Base-by-base conservation (phyloP, 2,329 filamentous ascomycete species). In the Hypoxylon sp. region DNA sequence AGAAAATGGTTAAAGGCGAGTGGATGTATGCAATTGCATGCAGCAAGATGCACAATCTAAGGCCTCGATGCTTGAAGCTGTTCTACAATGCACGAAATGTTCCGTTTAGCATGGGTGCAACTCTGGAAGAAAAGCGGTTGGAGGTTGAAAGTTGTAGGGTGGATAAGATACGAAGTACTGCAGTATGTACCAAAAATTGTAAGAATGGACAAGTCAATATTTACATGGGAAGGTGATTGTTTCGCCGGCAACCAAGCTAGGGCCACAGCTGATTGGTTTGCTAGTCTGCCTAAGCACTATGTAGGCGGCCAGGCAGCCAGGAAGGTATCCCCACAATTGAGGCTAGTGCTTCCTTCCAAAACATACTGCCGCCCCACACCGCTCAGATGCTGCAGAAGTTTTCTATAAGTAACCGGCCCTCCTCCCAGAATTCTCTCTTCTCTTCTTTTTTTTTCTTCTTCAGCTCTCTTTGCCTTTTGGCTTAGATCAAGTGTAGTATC, bases 401-500 rank as follows among this genome's bases (percentile, higher is more conserved):
- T 41, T 41, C 7, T 41, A 46, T 46, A 54, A 46, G 41, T 1
- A 11, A 41, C 13, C 48, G 59, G 48, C 46, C n/a, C 6, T 4
- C 22, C 24, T 46, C 30, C 37, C 39, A 7, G 1, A 37, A 51
- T 44, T 61, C 47, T 41, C 7, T 32, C 44, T 51, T 15, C 34
- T 50, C 19, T 55, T 50, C 19, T 55, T 44, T 61, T 56, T 46
- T 30, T 61, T 56, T 61, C 54, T 50, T 64, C 64, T 52, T 61
- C 34, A 67, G 64, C 64, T 64, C 64, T 67, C 64, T 67, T 67
- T 67, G 64, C 64, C 64, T 67, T 64, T 64, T 67, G 64, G 64
- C 64, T 67, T 67, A 67, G 64, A 67, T 67, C 61, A 64, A 67
- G 61, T 64, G 64, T 67, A 67, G 64, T 67, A 67, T 67, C 64